phyloP scores from a whole-genome alignment of 2,329 filamentous ascomycete species.

The Colletotrichum costaricense region DNA sequence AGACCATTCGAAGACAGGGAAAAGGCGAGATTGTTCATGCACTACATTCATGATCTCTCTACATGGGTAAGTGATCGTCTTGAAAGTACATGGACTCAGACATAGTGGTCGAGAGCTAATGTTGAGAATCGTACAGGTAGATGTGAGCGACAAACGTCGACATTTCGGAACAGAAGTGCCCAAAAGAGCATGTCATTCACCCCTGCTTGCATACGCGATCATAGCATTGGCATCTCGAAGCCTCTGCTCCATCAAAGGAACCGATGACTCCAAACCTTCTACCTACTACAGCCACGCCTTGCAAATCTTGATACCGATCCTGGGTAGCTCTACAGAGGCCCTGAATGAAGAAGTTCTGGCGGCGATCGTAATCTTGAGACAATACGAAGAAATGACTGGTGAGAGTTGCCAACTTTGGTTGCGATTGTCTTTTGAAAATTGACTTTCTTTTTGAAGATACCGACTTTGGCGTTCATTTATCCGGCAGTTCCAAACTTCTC shows the following conservation, averaged over 20 bases:
- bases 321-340: slow-evolving; percentile 47
- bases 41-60: slow-evolving; percentile 22
- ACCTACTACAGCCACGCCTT: slow-evolving; percentile 55
- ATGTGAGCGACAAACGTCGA: slow-evolving; percentile 52
- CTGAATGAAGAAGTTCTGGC: slow-evolving; percentile 52
- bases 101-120: not conserved
- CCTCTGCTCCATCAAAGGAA: slow-evolving; percentile 33
- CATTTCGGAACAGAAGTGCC: slow-evolving; percentile 55
- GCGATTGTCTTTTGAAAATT: not conserved
- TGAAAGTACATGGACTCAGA: too few species aligned
- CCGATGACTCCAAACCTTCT: slow-evolving; percentile 45
- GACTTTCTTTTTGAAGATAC: slow-evolving; percentile 28
- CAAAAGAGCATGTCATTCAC: slow-evolving; percentile 50
- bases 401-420: not conserved
- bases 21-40: slow-evolving; percentile 23
- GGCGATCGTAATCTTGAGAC: slow-evolving; percentile 49
- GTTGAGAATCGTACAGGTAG: slow-evolving; percentile 44
- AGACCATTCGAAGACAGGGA: slow-evolving; percentile 18
- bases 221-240: slow-evolving; percentile 42
- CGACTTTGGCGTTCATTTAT: slow-evolving; percentile 42
- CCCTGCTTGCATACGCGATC: slow-evolving; percentile 48
- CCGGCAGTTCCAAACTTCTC: slow-evolving; percentile 41
- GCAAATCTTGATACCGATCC: slow-evolving; percentile 50
- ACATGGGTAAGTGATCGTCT: not conserved
- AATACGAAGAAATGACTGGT: slow-evolving; percentile 55